Evolutionary conservation across 2,329 filamentous ascomycete species (phyloP), one percentile per base, ranked within the genome.

Genomic region (Dendryphion nanum): DNA sequence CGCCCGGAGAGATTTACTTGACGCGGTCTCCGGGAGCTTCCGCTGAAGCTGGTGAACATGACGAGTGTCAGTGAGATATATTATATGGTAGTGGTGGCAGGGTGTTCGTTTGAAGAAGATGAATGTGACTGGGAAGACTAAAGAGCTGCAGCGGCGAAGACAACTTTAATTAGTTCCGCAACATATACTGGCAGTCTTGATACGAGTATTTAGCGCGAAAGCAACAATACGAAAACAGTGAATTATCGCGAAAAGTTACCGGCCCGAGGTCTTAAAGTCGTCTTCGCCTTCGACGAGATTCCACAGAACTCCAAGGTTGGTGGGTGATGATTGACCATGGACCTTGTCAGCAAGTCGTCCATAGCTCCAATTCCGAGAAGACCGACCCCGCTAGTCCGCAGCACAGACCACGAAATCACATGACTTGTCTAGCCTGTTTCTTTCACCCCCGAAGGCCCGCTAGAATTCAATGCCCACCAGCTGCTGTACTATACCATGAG

Each of bases 1-100:
- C 90, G 85, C 46, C 89, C 93, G 50, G 89, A 93, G 45, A 98
- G 83, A 68, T 97, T 96, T 62, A 97, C 89, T 64, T 96, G 90
- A 50, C 93, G 84, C 45, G 85, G 84, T 51, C 87, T 86, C 58
- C 88, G 83, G 55, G 89, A 87, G 68, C 72, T 87, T 53, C 93
- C 93, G 17, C 87, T 93, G 71, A 98, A 98, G 37, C 86, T 89
- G 45, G 86, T 83, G 70, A 93, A 94, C 91, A 96, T 96, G 48
- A 49, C 48, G 18, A 20, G 10, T 10, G 29, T 16, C n/a, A 26
- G 16, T 17, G 29, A 30, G 16, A 10, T 30, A 16, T 8, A 15
- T 8, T 13, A 17, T 30, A 17, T 26, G 23, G n/a, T 26, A 26
- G 10, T n/a, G n/a, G 23, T 26, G n/a, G 10, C 23, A 26, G 23